Evolutionary conservation across 495 filamentous ascomycete genomes (phyloP).

Genomic region (Tuber indicum): DNA sequence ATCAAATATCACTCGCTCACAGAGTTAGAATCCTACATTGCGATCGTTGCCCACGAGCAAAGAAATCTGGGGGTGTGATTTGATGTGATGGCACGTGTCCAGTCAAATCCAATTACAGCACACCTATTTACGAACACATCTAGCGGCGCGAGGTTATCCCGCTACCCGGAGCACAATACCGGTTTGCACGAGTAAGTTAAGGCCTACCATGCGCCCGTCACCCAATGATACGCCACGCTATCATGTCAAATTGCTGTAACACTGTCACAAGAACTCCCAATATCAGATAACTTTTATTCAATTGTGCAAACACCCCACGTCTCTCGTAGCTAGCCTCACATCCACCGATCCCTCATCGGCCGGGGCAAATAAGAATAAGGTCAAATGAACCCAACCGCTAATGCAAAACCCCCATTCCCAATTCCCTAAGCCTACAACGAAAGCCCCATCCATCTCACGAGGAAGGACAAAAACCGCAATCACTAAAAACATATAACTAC

Average conservation of each 20-base stretch:
- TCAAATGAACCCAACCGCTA: slow-evolving; percentile 2
- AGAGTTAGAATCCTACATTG: not conserved
- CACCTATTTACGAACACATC: not conserved
- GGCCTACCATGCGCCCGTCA: not conserved
- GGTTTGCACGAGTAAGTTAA: not conserved
- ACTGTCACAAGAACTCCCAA: not conserved
- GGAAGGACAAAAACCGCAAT: not conserved
- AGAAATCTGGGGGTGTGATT: no score
- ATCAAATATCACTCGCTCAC: not conserved
- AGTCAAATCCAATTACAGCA: not conserved
- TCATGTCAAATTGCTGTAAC: not conserved
- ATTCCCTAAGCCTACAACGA: not conserved
- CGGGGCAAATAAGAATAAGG: not conserved
- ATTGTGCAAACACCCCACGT: not conserved
- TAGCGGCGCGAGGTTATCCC: not conserved
- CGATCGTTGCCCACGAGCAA: no score
- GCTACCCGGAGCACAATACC: not conserved
- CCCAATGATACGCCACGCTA: not conserved
- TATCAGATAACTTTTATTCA: not conserved
- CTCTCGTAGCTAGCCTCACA: not conserved
- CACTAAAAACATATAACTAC: not conserved
- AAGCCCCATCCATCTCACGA: not conserved
- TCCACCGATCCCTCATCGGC: not conserved
- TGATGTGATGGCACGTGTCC: not conserved
- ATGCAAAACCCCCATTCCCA: not conserved